These are phyloP conservation scores for Ceratocystiopsis brevicomis DNA, from an alignment of 2,329 filamentous ascomycete species.

Conservation along the genomic window DNA sequence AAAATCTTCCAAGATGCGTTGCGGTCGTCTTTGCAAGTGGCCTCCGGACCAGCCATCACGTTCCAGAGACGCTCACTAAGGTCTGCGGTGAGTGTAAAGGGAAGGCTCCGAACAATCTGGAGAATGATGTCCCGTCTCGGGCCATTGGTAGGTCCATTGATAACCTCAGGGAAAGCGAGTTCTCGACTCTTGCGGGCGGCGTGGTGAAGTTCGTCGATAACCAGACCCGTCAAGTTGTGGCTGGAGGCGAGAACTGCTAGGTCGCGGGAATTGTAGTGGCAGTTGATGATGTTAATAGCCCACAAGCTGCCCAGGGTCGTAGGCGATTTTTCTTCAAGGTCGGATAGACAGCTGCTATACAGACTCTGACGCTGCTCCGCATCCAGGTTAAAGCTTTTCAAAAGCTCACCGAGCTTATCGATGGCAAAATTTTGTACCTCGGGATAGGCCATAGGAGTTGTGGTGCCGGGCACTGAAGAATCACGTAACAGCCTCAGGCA, in stretches of 20 bases:
- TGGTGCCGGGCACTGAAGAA: conserved; percentile 37
- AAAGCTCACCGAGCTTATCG: conserved; percentile 40
- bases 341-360: conserved; percentile 45
- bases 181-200: conserved; percentile 24
- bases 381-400: conserved; percentile 33
- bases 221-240: conserved; percentile 40
- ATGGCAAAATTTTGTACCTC: conserved; percentile 46
- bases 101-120: conserved; percentile 35
- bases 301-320: conserved; percentile 58
- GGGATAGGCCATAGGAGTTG: conserved; percentile 35
- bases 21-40: conserved; percentile 40
- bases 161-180: conserved; percentile 23
- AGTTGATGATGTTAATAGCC: conserved; percentile 35
- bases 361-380: conserved; percentile 38
- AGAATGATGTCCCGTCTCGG: conserved; percentile 39
- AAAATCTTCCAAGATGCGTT: conserved; percentile 52
- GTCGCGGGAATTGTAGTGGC: conserved; percentile 27
- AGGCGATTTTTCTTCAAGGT: conserved; percentile 43
- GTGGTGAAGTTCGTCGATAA: conserved; percentile 46
- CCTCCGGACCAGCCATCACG: conserved; percentile 46
- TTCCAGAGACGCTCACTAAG: conserved; percentile 52
- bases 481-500: conserved; percentile 53
- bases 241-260: conserved; percentile 38
- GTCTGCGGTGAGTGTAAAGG: conserved; percentile 40
- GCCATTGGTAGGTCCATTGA: conserved; percentile 28